Base-by-base conservation (phyloP, 179 eudicot genomes). In the Actinidia polygama region DNA sequence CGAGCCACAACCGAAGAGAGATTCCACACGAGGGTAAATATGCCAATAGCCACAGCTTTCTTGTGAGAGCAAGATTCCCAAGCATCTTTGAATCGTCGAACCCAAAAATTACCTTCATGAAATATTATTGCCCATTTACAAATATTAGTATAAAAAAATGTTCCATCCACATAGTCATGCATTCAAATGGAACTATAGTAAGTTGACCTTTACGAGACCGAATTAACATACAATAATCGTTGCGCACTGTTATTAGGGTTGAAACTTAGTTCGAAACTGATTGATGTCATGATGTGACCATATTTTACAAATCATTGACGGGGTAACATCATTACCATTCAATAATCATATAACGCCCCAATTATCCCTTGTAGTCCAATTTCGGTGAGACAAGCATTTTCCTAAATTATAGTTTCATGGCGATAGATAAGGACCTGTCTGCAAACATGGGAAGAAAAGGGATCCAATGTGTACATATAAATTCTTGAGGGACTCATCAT, bases 21-120 rank as follows among this genome's bases (percentile, higher is more conserved):
- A 53, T 94, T 92, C 97, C 97, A 94, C 0, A 94, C 88, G 10
- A 94, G 79, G 16, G 93, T 85, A 85, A 92, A 94, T 19, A 92
- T 71, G 61, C 87, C 90, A 46, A 92, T 86, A 23, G 88, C 94
- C 1, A 94, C 89, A 15, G 92, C 97, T 82, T 94, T 94, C 90
- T 94, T 94, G 83, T 94, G 95, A 72, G 95, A 78, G 81, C 97
- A 94, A 24, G 94, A 85, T 10, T 88, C 91, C 95, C 95, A 94
- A 24, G 91, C 95, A 79, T 94, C 97, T 54, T 58, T 75, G 81
- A 94, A 92, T 14, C 95, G 86, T 72, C 89, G 70, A 62, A 94
- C 81, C 95, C 95, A 94, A 83, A 92, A 94, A 51, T 83, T 91
- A 74, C 93, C 97, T 93, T 75, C 83, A 86, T 53, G 36, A 40